A percentile compares a stretch with the other conserved stretches of the same genome.
phyloP scores from a whole-genome alignment of 2,329 filamentous ascomycete species.

The Falciphora oryzae region DNA sequence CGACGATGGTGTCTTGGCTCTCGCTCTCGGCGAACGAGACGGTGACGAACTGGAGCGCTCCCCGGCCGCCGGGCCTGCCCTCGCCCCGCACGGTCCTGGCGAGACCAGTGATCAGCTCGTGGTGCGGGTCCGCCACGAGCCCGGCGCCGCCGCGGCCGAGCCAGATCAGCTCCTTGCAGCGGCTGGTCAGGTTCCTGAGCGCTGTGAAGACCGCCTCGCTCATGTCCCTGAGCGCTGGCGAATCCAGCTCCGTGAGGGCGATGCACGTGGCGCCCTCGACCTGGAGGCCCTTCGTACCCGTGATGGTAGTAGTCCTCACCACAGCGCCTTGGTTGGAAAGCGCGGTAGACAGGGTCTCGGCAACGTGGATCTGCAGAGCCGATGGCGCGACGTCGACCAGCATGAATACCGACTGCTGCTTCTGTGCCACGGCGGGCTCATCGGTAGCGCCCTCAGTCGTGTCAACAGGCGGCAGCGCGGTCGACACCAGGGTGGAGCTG shows the following conservation, averaged over 20 bases:
- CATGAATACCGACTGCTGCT: neutral
- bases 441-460: conserved; percentile 5
- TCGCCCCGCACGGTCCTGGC: conserved; percentile 13
- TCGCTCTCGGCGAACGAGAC: conserved; percentile 18
- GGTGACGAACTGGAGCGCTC: conserved; percentile 15
- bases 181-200: conserved; percentile 14
- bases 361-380: neutral
- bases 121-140: conserved; percentile 13
- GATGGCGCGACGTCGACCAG: neutral
- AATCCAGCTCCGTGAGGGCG: conserved; percentile 15
- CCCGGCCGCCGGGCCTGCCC: conserved; percentile 10
- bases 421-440: neutral
- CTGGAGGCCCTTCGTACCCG: conserved; percentile 11
- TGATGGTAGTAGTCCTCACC: conserved; percentile 3
- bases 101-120: conserved; percentile 17
- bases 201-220: conserved; percentile 13
- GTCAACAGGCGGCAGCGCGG: conserved; percentile 20
- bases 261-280: conserved; percentile 15
- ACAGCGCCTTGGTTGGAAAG: neutral
- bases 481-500: conserved; percentile 14
- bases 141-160: conserved; percentile 13
- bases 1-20: conserved; percentile 9
- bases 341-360: neutral
- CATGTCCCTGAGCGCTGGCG: conserved; percentile 14
- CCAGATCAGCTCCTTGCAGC: conserved; percentile 17